Evolutionary conservation across 352 stramenopile species (phyloP), one percentile per base, ranked within the genome.

Genomic region (Phytopythium vexans): DNA sequence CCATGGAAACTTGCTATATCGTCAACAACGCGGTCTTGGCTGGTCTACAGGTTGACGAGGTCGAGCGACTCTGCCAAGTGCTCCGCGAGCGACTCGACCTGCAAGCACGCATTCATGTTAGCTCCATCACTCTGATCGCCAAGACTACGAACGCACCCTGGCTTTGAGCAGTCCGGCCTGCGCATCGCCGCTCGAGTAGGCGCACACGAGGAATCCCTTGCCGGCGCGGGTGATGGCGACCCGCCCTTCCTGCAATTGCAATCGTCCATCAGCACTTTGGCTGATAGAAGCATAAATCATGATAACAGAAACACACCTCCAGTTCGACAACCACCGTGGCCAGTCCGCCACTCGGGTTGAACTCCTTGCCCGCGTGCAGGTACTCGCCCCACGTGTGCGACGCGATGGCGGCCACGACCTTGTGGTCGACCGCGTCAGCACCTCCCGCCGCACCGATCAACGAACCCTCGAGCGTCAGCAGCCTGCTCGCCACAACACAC

Each of bases 381-480:
- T 91, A 92, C 57, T 95, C 85, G 31, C 76, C 72, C 85, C 85
- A 95, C 35, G 83, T 91, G 62, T 95, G 82, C 32, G 86, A 75
- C 10, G 81, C 81, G 54, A 95, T 92, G 21, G 86, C 86, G 42
- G 82, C 86, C 42, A 95, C 77, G 36, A 95, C 86, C 48, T 95
- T 95, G 66, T 88, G 72, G 49, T 95, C 86, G 15, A 88, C 68
- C 21, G 52, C 49, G 6, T 79, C 75, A 48, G 56, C 72, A 47
- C 72, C 62, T 6, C 85, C 82, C 8, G 89, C 81, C 9, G 82
- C 82, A 8, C 85, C 79, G 56, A 95, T 84, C 48, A 95, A 69
- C n/a, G 85, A 81, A 15, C 85, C 85, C 44, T 95, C 85, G 34
- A 93, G 61, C 34, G 85, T 95, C 82, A 89, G 77, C 12, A 95